Evolutionary conservation across 2,329 filamentous ascomycete species (phyloP).

Genomic region (Aphanocladium album): DNA sequence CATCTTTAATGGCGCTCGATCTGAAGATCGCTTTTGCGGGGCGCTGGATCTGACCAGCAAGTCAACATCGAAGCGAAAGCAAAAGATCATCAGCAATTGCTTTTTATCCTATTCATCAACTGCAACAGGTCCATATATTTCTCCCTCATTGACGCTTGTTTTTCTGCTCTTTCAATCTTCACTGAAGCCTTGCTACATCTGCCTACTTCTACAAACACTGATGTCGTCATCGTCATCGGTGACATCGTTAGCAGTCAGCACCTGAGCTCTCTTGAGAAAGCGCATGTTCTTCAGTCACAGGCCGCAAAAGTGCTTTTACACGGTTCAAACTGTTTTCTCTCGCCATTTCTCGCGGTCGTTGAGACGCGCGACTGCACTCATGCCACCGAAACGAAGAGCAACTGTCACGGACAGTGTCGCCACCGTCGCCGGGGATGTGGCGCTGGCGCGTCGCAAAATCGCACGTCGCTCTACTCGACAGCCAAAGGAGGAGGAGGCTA

Average conservation of each 20-base stretch:
- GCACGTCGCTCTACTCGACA: not conserved
- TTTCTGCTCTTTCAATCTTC: not conserved
- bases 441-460: not conserved
- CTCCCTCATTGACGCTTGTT: no score
- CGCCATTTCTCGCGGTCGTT: not conserved
- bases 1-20: not conserved
- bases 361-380: not conserved
- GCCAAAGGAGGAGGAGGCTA: not conserved
- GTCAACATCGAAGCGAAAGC: not conserved
- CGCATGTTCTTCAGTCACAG: not conserved
- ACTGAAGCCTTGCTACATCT: not conserved
- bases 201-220: not conserved
- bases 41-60: not conserved
- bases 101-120: no score
- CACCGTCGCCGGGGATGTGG: not conserved
- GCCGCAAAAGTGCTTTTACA: not conserved
- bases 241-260: not conserved
- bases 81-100: not conserved
- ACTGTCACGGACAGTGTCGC: not conserved
- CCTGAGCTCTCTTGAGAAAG: not conserved
- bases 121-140: not conserved
- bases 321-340: not conserved
- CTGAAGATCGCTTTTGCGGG: not conserved
- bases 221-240: not conserved
- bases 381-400: conserved; percentile 5